A percentile compares a stretch with the other conserved stretches of the same genome.
phyloP scores from a whole-genome alignment of 202 grass and related monocot genomes.

The Setaria viridis region DNA sequence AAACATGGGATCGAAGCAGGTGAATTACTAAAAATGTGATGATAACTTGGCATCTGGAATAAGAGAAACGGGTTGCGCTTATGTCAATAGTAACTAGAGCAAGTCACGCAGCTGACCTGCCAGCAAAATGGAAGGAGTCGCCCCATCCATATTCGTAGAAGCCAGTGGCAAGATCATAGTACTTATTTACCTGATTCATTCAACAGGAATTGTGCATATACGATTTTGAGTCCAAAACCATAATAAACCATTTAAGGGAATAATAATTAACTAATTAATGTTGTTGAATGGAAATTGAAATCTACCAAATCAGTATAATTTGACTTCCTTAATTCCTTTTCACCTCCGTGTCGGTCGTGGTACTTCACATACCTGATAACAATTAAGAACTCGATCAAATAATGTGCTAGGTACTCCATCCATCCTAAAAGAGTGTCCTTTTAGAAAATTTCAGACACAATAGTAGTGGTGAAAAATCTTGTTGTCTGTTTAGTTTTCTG shows the following conservation, averaged over 20 bases:
- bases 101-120: too few species aligned
- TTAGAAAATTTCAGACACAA: too few species aligned
- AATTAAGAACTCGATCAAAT: not conserved
- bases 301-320: not conserved
- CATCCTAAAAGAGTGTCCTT: too few species aligned
- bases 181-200: too few species aligned
- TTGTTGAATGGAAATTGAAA: too few species aligned
- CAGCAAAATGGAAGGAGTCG: constrained; percentile 99
- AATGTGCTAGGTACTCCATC: not conserved
- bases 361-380: constrained; percentile 11
- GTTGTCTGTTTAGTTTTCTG: too few species aligned
- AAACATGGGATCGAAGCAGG: too few species aligned
- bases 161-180: constrained; percentile 96
- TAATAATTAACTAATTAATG: too few species aligned
- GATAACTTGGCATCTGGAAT: not conserved
- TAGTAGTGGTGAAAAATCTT: too few species aligned
- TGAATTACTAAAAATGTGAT: not conserved
- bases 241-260: not conserved
- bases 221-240: not conserved
- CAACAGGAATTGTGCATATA: not conserved
- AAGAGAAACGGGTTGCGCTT: not conserved
- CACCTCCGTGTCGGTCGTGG: constrained; percentile 1
- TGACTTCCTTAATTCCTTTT: not conserved
- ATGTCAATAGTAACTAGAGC: constrained; percentile 27
- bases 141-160: constrained; percentile 99